These are phyloP conservation scores for Groenewaldozyma sp. DNA, from an alignment of 1,139 yeast genomes.

Conservation along the genomic window DNA sequence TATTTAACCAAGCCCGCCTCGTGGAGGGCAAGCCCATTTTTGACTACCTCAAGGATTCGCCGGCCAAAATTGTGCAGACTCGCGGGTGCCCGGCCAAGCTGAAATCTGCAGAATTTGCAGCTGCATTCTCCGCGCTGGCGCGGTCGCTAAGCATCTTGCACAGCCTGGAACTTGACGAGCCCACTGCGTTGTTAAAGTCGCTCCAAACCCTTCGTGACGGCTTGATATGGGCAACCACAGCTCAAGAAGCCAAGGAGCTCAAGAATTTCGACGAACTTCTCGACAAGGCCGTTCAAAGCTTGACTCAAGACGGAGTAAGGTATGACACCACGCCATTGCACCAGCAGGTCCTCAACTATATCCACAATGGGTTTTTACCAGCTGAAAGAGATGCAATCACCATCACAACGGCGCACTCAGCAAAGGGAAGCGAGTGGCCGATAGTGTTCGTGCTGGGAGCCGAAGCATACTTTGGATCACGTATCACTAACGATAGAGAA, in stretches of 20 bases:
- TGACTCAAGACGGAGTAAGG: too few species aligned
- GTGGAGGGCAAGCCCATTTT: not conserved
- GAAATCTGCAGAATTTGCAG: not conserved
- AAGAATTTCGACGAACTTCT: not conserved
- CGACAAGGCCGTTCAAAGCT: not conserved
- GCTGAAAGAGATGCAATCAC: not conserved
- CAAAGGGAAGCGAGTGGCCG: constrained; percentile 89
- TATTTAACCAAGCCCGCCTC: not conserved
- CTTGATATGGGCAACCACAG: too few species aligned
- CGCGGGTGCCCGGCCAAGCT: not conserved
- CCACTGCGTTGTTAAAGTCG: not conserved
- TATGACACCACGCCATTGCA: not conserved
- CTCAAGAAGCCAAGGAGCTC: too few species aligned
- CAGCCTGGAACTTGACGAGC: not conserved
- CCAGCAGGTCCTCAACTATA: not conserved
- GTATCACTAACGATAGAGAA: constrained; percentile 43
- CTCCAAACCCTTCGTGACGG: not conserved
- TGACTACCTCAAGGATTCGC: not conserved
- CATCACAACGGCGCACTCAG: constrained; percentile 69
- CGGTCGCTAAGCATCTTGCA: not conserved
- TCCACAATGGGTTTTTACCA: not conserved
- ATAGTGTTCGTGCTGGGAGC: constrained; percentile 71
- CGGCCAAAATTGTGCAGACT: not conserved
- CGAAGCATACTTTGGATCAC: constrained; percentile 27
- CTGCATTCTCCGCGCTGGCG: not conserved